Conservation (phyloP, 2,329 filamentous ascomycete genomes). For the Aureobasidium sp. region DNA sequence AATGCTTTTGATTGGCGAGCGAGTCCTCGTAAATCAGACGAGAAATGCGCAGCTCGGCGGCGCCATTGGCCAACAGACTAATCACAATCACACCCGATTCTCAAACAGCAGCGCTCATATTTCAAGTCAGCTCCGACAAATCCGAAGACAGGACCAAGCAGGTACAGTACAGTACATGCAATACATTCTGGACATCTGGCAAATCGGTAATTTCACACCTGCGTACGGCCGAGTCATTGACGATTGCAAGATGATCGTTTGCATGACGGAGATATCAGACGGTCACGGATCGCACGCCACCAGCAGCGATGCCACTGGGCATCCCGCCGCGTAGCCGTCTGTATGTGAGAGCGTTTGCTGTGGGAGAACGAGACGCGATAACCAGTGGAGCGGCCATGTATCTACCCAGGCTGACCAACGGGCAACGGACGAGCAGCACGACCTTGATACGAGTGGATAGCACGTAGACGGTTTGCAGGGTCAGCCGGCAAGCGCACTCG, state of each 20-base stretch:
- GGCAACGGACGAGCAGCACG: slow-evolving; percentile 6
- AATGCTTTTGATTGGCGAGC: background rate
- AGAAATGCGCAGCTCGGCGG: background rate
- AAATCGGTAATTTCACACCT: background rate
- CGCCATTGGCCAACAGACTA: background rate
- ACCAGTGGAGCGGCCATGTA: slow-evolving; percentile 10
- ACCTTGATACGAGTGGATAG: slow-evolving; percentile 3
- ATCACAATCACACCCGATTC: slow-evolving; percentile 6
- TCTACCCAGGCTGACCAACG: slow-evolving; percentile 3
- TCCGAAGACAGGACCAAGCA: background rate
- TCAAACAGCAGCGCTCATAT: background rate
- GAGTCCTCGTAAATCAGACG: background rate
- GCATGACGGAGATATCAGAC: background rate
- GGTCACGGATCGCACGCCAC: slow-evolving; percentile 1
- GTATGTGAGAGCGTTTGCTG: slow-evolving; percentile 7
- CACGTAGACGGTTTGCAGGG: background rate
- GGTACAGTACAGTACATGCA: slow-evolving; percentile 2
- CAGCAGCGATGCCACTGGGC: background rate
- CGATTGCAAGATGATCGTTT: slow-evolving; percentile 6
- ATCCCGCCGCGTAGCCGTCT: slow-evolving; percentile 1
- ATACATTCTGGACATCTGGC: background rate
- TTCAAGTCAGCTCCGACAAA: background rate
- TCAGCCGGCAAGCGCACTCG: background rate
- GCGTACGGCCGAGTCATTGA: slow-evolving; percentile 9
- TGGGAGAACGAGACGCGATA: slow-evolving; percentile 11